Evolutionary conservation across 345 rosid genomes (phyloP).

Genomic region (Melaleuca alternifolia): DNA sequence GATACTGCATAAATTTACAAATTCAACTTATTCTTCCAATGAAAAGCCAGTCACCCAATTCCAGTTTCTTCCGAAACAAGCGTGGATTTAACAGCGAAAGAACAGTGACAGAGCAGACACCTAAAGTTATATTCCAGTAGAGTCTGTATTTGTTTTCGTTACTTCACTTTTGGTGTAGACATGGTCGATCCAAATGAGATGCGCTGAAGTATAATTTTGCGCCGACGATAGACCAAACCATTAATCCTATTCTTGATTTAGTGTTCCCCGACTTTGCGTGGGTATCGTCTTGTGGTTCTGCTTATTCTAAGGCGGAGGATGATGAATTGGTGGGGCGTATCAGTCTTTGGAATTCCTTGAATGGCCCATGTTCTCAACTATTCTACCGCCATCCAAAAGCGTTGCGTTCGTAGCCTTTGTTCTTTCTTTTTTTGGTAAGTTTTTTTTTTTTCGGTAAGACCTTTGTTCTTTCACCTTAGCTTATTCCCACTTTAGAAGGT

Average conservation of each 20-base stretch:
- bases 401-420: neutral
- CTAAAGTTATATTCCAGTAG: too few species aligned
- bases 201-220: too few species aligned
- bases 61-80: neutral
- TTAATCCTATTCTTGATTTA: too few species aligned
- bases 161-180: too few species aligned
- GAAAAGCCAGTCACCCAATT: neutral
- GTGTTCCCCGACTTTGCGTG: too few species aligned
- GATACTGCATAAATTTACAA: neutral
- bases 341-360: neutral
- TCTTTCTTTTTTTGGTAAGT: too few species aligned
- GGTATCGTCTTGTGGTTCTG: neutral
- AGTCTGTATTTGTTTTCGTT: too few species aligned
- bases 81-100: too few species aligned
- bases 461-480: neutral
- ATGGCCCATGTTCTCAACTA: neutral
- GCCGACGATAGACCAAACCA: too few species aligned
- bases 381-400: neutral
- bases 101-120: too few species aligned
- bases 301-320: neutral
- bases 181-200: too few species aligned
- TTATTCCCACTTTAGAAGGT: neutral
- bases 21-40: neutral
- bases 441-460: too few species aligned
- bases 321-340: neutral